A percentile compares a stretch with the other conserved stretches of the same genome.
Conservation (phyloP, 495 filamentous ascomycete species). For the Chaetomium cochliodes region DNA sequence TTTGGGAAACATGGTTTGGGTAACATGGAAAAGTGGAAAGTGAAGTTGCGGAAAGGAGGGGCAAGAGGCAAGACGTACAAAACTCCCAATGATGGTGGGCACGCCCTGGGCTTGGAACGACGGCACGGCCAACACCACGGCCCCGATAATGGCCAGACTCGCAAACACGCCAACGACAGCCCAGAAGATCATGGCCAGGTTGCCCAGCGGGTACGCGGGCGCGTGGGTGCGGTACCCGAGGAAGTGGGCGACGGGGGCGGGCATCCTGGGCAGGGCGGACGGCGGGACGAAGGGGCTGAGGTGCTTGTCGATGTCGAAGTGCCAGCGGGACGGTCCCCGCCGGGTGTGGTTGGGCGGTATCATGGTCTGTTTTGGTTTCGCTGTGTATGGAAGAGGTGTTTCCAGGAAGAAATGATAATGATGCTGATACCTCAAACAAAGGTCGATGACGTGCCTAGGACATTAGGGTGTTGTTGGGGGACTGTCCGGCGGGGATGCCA, state of each 20-base stretch:
- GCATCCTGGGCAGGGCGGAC: conserved; percentile 46
- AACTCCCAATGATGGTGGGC: conserved; percentile 54
- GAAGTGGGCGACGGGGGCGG: conserved; percentile 50
- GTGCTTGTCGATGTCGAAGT: conserved; percentile 66
- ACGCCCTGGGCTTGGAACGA: conserved; percentile 38
- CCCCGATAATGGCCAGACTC: conserved; percentile 50
- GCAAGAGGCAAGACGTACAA: conserved; percentile 41
- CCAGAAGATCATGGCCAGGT: conserved; percentile 51
- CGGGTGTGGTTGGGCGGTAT: conserved; percentile 3
- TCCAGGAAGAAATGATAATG: not conserved
- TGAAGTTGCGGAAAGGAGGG: not conserved
- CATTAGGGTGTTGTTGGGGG: not conserved
- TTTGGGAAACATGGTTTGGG: too few species aligned
- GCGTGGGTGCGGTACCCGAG: conserved; percentile 49
- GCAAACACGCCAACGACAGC: conserved; percentile 55
- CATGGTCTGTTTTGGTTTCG: not conserved
- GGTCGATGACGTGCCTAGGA: not conserved
- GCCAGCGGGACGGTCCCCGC: conserved; percentile 32
- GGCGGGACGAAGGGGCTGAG: conserved; percentile 61
- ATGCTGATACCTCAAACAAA: not conserved
- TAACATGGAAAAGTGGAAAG: not conserved
- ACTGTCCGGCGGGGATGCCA: not conserved
- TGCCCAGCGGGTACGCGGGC: conserved; percentile 42
- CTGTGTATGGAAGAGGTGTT: not conserved
- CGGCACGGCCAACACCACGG: conserved; percentile 40